Conservation (phyloP, 176 grass and related monocot species). For the Musa troglodytarum region DNA sequence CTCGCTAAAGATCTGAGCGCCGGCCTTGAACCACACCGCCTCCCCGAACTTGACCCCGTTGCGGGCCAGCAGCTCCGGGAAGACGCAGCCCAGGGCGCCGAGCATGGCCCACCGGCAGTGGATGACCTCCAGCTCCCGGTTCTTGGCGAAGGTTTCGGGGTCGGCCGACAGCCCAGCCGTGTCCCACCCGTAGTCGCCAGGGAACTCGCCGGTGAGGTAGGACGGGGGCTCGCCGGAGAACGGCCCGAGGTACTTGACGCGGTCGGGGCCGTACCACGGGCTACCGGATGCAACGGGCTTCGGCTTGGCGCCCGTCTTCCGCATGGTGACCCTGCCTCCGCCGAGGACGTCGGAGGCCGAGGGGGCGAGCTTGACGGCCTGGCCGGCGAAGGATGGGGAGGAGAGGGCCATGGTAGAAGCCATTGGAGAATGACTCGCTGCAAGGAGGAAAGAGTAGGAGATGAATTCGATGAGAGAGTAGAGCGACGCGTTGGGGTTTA, state of each 20-base stretch:
- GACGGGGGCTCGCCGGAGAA: conserved; percentile 63
- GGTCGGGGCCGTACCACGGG: background rate
- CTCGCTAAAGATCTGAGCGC: conserved; percentile 76
- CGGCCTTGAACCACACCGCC: conserved; percentile 93
- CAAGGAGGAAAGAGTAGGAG: background rate
- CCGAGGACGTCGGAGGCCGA: background rate
- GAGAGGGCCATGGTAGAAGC: background rate
- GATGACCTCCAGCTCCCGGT: conserved; percentile 76
- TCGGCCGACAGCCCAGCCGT: conserved; percentile 58
- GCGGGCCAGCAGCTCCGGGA: conserved; percentile 74
- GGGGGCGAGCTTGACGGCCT: background rate
- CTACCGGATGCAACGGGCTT: background rate
- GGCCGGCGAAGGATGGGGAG: background rate
- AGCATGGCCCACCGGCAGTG: conserved; percentile 83
- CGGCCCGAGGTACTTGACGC: conserved; percentile 26
- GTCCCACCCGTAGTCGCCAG: conserved; percentile 85
- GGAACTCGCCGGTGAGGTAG: conserved; percentile 87
- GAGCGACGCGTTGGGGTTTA: background rate
- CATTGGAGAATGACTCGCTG: background rate
- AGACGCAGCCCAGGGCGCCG: conserved; percentile 72
- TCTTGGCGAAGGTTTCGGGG: conserved; percentile 84
- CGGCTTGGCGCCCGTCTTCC: background rate
- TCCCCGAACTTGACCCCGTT: conserved; percentile 78
- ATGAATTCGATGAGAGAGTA: background rate
- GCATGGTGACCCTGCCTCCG: background rate